phyloP scores from a whole-genome alignment of 2,329 filamentous ascomycete genomes.

The Sporothrix brunneoviolacea region DNA sequence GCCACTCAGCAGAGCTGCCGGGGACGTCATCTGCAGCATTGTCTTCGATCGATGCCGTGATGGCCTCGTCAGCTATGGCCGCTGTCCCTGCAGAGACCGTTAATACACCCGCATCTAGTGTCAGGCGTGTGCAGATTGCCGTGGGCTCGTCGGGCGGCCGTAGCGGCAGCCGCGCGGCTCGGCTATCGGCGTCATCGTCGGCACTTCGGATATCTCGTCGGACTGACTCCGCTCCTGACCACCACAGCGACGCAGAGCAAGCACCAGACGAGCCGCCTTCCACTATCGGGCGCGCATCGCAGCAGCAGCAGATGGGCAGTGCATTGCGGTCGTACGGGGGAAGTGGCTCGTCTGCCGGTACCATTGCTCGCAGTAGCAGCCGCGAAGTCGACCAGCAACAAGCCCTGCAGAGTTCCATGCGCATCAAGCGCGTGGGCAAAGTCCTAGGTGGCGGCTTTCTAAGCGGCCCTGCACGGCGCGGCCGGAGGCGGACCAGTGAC shows the following conservation, averaged over 20 bases:
- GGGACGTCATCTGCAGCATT: not conserved
- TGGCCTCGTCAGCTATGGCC: not conserved
- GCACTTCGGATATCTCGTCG: conserved; percentile 25
- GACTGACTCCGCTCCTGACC: conserved; percentile 17
- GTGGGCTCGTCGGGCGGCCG: conserved; percentile 43
- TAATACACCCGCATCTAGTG: conserved; percentile 48
- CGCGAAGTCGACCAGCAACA: conserved; percentile 43
- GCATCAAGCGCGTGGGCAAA: conserved; percentile 70
- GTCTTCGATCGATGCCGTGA: conserved; percentile 7
- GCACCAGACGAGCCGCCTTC: conserved; percentile 43
- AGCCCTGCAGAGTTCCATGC: conserved; percentile 65
- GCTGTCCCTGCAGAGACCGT: conserved; percentile 26
- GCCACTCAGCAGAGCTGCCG: not conserved
- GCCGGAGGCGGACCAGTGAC: conserved; percentile 59
- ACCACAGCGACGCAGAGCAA: conserved; percentile 42
- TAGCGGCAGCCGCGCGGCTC: conserved; percentile 17
- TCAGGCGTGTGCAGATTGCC: conserved; percentile 49
- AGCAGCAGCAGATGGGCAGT: conserved; percentile 39
- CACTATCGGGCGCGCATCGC: conserved; percentile 35
- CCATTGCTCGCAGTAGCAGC: conserved; percentile 12
- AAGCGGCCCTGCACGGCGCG: conserved; percentile 71
- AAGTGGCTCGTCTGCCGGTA: conserved; percentile 18
- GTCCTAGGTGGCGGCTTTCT: conserved; percentile 66
- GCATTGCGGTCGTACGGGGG: conserved; percentile 44
- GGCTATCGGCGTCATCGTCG: conserved; percentile 31